Evolutionary conservation across 2,329 filamentous ascomycete species (phyloP), one percentile per base, ranked within the genome.

Genomic region (Cladosporium sp.): DNA sequence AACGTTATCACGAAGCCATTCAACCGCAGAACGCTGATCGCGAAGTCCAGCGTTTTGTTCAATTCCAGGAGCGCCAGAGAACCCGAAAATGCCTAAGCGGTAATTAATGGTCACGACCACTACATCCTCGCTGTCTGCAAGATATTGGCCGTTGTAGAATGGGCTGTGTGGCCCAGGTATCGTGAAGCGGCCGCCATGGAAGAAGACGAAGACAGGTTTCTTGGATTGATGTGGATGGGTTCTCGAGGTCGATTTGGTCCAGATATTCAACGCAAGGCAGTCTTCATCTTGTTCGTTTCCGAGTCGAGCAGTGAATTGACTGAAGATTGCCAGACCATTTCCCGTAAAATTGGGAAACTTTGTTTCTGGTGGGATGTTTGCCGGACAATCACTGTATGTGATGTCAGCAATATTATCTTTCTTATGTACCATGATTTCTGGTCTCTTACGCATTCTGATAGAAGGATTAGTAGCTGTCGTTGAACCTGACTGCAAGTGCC

Each of bases 1-100:
- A 20, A 83, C 78, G 64, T 84, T 82, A 43, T 76, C 72, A 3
- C 72, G 72, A 0, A 81, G 68, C 82, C 82, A 84, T 67, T 83
- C 77, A 0, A 84, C 65, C 0, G 79, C 80, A 12, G 76, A 62
- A 1, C 82, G 75, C 64, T 85, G 82, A 64, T 86, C 82, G 3
- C 77, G 73, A 9, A 84, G 68, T 1, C 80, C 82, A 2, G 80
- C 65, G 59, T 84, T 84, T 45, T 74, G 69, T 15, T 69, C 58
- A 7, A 73, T 39, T 11, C 68, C 71, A 5, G 69, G 66, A 12
- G 73, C 72, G 6, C 70, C 69, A 0, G 74, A 70, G 59, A 75
- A 78, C 5, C 76, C 75, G 56, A 78, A 76, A 51, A 78, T 73
- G 55, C 74, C 74, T 22, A 75, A 9, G 5, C 75, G 72, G 62